These are phyloP conservation scores for Lolium perenne DNA, from an alignment of 176 grass and related monocot species.

Conservation along the genomic window DNA sequence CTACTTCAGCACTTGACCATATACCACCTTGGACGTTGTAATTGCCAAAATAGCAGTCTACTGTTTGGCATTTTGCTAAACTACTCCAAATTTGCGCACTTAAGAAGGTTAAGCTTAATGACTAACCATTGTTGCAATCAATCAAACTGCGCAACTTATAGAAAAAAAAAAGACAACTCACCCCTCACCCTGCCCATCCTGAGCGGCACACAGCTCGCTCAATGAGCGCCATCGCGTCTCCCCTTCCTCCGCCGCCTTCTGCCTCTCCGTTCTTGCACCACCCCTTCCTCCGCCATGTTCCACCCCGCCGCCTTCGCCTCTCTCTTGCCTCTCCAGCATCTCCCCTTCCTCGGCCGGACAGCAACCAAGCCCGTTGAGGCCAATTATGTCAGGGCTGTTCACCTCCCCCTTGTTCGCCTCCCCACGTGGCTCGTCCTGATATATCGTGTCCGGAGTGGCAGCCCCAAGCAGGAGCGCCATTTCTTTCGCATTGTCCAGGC, in stretches of 20 bases:
- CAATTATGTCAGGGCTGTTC: background rate
- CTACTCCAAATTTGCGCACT: background rate
- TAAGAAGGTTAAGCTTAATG: background rate
- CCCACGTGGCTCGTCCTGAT: background rate
- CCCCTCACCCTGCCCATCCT: constrained; percentile 12
- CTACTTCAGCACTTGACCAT: background rate
- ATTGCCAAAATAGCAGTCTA: background rate
- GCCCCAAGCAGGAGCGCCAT: background rate
- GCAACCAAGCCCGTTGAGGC: background rate
- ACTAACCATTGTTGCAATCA: background rate
- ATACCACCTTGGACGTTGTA: constrained; percentile 4
- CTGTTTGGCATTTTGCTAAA: background rate
- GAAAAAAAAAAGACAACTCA: background rate
- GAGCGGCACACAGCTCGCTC: background rate
- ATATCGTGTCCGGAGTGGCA: background rate
- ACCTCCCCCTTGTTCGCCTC: background rate
- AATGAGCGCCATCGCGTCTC: background rate
- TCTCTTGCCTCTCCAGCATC: background rate
- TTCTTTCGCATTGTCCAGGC: background rate
- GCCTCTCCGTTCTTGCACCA: background rate
- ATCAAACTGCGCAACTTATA: constrained; percentile 7
- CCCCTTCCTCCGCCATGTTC: background rate
- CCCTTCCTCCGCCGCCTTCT: background rate
- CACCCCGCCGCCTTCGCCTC: background rate
- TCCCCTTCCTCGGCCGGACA: background rate